Evolutionary conservation across 768 basidiomycete genomes (phyloP).

Genomic region (Boletus pseudopeckii): DNA sequence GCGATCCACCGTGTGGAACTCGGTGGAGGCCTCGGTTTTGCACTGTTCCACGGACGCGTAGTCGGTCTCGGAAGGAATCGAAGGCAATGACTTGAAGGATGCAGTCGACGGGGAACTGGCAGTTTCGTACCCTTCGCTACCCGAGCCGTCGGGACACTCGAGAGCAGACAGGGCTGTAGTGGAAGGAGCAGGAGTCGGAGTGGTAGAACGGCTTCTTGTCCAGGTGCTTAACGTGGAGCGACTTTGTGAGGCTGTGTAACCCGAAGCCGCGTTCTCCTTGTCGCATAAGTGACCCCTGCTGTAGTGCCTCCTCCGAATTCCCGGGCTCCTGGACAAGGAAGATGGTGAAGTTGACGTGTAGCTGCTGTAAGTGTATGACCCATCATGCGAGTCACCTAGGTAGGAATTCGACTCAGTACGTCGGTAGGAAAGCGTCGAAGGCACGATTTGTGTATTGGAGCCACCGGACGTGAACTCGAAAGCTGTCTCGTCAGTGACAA

Average conservation of each 20-base stretch:
- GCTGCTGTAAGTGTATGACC: constrained; percentile 32
- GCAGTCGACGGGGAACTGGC: constrained; percentile 42
- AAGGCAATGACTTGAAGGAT: constrained; percentile 57
- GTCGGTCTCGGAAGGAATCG: constrained; percentile 54
- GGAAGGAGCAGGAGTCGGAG: constrained; percentile 33
- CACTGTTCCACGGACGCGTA: constrained; percentile 43
- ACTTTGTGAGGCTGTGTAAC: constrained; percentile 33
- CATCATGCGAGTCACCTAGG: constrained; percentile 52
- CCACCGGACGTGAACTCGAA: constrained; percentile 37
- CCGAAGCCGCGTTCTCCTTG: constrained; percentile 49
- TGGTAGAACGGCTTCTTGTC: constrained; percentile 33
- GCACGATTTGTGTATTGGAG: constrained; percentile 42
- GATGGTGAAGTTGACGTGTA: constrained; percentile 47
- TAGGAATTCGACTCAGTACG: constrained; percentile 54
- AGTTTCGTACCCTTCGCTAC: constrained; percentile 51
- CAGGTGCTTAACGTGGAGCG: constrained; percentile 33
- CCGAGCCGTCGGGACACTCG: constrained; percentile 35
- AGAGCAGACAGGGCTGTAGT: constrained; percentile 25
- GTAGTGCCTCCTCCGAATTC: constrained; percentile 51
- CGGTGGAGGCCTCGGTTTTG: constrained; percentile 39
- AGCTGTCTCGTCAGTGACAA: constrained; percentile 38
- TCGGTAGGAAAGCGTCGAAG: constrained; percentile 52
- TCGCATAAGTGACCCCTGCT: constrained; percentile 43
- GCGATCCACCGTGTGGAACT: constrained; percentile 48
- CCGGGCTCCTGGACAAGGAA: constrained; percentile 54